A percentile compares a stretch with the other conserved stretches of the same genome.
phyloP scores from a whole-genome alignment of 169 alveolate genomes.

The Hepatocystis sp. region DNA sequence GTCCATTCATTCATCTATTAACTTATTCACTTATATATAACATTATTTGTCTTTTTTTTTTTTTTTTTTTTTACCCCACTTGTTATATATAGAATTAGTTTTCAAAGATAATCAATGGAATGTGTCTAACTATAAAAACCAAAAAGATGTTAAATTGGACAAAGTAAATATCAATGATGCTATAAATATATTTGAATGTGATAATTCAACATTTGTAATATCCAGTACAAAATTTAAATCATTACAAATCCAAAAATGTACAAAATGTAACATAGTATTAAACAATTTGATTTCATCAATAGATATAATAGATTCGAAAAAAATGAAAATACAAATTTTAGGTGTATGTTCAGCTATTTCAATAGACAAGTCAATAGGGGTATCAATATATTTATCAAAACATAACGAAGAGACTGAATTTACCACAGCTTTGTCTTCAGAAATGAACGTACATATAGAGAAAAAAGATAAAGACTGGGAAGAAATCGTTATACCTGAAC shows the following conservation, averaged over 20 bases:
- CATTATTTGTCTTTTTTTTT: background rate
- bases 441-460: constrained; percentile 80
- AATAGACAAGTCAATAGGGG: constrained; percentile 80
- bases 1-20: too few species aligned
- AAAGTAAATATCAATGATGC: constrained; percentile 51
- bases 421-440: constrained; percentile 81
- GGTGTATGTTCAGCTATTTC: constrained; percentile 79
- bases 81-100: background rate
- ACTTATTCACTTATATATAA: too few species aligned
- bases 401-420: constrained; percentile 77
- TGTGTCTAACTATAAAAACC: constrained; percentile 44
- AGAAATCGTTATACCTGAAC: constrained; percentile 83
- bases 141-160: constrained; percentile 5
- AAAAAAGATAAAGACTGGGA: constrained; percentile 79
- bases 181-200: constrained; percentile 56
- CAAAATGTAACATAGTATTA: constrained; percentile 49
- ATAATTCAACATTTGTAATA: constrained; percentile 31
- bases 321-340: constrained; percentile 77
- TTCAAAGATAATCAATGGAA: constrained; percentile 67
- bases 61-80: background rate
- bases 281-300: constrained; percentile 77
- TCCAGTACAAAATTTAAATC: constrained; percentile 53
- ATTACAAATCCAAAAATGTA: constrained; percentile 55
- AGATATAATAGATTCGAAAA: constrained; percentile 79
- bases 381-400: constrained; percentile 76